Percentiles rank a stretch among this genome's conserved stretches.
phyloP scores from a whole-genome alignment of 2,329 filamentous ascomycete species.

The Calonectria henricotiae region DNA sequence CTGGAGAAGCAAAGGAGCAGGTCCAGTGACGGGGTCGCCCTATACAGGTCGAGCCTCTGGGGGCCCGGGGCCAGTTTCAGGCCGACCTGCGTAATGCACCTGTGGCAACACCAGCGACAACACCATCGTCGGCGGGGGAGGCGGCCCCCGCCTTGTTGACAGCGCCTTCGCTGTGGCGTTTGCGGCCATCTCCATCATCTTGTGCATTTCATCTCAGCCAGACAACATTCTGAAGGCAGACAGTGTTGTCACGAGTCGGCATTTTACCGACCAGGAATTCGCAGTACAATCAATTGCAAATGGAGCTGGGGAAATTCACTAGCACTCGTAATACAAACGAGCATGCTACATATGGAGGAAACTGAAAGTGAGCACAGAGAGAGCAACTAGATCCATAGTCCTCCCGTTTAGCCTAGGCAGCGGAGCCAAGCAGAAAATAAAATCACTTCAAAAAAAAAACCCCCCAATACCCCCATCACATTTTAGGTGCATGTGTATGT shows the following conservation, averaged over 20 bases:
- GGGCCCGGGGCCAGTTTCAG: neutral
- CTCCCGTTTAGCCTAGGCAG: neutral
- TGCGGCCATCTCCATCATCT: constrained; percentile 37
- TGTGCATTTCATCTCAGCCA: constrained; percentile 49
- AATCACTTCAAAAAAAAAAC: neutral
- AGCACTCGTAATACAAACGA: constrained; percentile 5
- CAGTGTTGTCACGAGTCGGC: neutral
- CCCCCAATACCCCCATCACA: too few species aligned
- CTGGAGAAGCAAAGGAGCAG: constrained; percentile 28
- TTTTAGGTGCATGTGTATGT: neutral
- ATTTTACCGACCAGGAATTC: neutral
- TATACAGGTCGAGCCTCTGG: constrained; percentile 5
- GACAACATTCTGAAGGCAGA: constrained; percentile 45
- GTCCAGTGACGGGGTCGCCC: constrained; percentile 43
- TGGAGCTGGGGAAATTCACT: neutral
- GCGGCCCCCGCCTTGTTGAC: neutral
- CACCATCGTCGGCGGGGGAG: neutral
- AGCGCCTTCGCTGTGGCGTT: constrained; percentile 6
- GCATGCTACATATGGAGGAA: neutral
- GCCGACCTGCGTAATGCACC: constrained; percentile 12
- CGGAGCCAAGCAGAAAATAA: neutral
- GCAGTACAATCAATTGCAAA: neutral
- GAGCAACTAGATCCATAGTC: neutral
- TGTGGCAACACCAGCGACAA: neutral
- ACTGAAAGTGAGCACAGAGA: constrained; percentile 1